These are phyloP conservation scores for Somion occarium DNA, from an alignment of 1,284 basidiomycete genomes.

Conservation along the genomic window DNA sequence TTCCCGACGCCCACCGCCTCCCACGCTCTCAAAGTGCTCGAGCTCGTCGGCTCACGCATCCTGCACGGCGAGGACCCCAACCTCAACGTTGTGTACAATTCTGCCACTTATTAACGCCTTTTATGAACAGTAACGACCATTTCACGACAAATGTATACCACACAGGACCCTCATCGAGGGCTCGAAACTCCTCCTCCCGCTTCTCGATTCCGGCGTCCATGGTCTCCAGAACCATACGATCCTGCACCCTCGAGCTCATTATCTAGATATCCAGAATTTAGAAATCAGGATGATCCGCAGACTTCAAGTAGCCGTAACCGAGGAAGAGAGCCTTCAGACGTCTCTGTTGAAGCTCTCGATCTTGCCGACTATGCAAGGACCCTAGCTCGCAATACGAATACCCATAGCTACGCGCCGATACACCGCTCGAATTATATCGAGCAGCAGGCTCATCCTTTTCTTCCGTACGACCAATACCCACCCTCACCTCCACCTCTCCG, in stretches of 20 bases:
- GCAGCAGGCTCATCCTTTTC: constrained; percentile 20
- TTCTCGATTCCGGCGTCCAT: constrained; percentile 48
- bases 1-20: neutral
- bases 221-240: constrained; percentile 62
- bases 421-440: constrained; percentile 10
- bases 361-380: constrained; percentile 61
- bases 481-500: constrained; percentile 33
- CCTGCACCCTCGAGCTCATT: constrained; percentile 36
- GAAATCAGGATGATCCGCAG: constrained; percentile 9
- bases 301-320: constrained; percentile 18
- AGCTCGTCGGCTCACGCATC: neutral
- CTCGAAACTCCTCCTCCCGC: constrained; percentile 50
- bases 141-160: constrained; percentile 27
- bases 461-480: constrained; percentile 32
- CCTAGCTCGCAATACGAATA: constrained; percentile 33
- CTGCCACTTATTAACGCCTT: constrained; percentile 3
- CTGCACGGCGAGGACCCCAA: neutral
- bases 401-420: constrained; percentile 18
- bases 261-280: constrained; percentile 1
- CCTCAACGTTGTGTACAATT: neutral
- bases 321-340: constrained; percentile 51
- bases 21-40: neutral
- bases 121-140: constrained; percentile 28
- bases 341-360: constrained; percentile 64
- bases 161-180: constrained; percentile 21